Evolutionary conservation across 2,329 filamentous ascomycete genomes (phyloP), one percentile per base, ranked within the genome.

Genomic region (Talaromyces verruculosus): DNA sequence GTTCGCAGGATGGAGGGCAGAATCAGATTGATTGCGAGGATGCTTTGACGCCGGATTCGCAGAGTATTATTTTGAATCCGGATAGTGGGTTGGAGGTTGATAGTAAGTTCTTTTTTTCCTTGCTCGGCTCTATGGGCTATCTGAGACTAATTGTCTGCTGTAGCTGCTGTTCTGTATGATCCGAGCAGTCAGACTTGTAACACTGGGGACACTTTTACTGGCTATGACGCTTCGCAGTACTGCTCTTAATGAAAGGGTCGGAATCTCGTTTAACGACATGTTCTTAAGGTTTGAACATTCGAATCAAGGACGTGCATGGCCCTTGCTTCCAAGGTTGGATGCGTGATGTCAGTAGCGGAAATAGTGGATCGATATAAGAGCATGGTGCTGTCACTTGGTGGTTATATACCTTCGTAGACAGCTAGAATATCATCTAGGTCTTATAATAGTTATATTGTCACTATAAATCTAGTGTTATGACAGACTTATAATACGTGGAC

Each of bases 11-110:
- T 49, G 77, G 76, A 10, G 79, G 76, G 28, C 60, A 71, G 11
- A 68, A 69, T 15, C 77, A 80, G 69, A 68, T 78, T 41, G 28
- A 73, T 6, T 81, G 79, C 65, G 78, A 80, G 70, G 67, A 77
- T 49, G 65, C 59, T 11, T 69, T 81, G 64, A 79, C 78, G 5
- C 74, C 76, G 0, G 63, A 69, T 11, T 68, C 67, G 3, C 71
- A 74, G 51, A 71, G 68, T 6, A 72, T 80, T 37, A 71, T 79
- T 55, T 66, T 74, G 4, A 69, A 69, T 37, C 77, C 78, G 22
- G 67, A 73, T 10, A 65, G 30, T 33, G 68, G 73, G 53, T 68
- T 79, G 17, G 68, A 65, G 22, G 75, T 79, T 15, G 75, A 79
- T 57, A 66, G 77, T 78, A 72, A 60, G 63, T 64, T n/a, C n/a